phyloP scores from a whole-genome alignment of 257 asterid species.

The Rehmannia glutinosa region DNA sequence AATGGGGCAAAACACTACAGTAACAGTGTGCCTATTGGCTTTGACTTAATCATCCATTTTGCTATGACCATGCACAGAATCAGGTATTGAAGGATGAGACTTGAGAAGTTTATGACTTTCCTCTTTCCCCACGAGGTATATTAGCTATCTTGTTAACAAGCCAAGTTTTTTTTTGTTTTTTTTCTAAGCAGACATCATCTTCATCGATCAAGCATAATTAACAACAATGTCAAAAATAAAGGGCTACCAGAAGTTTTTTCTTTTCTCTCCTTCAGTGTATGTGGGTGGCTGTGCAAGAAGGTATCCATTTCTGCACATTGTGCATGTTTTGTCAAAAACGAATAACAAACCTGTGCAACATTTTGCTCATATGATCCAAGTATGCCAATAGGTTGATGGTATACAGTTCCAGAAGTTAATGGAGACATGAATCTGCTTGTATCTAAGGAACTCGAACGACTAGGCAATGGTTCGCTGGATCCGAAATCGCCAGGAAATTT shows the following conservation, averaged over 20 bases:
- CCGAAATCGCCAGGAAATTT: slow-evolving; percentile 77
- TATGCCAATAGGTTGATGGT: slow-evolving; percentile 83
- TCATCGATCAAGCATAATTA: background rate
- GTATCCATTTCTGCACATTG: slow-evolving; percentile 4
- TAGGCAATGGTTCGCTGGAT: slow-evolving; percentile 60
- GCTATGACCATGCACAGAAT: background rate
- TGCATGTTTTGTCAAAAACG: slow-evolving; percentile 12
- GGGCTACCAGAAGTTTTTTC: slow-evolving; percentile 5
- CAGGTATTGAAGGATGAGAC: background rate
- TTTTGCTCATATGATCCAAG: slow-evolving; percentile 94
- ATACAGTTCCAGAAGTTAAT: slow-evolving; percentile 69
- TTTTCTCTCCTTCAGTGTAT: background rate
- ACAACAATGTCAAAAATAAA: background rate
- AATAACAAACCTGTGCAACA: slow-evolving; percentile 71
- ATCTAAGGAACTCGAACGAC: slow-evolving; percentile 60
- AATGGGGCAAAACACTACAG: slow-evolving; percentile 1
- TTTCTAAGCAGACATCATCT: slow-evolving; percentile 6
- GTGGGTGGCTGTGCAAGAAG: slow-evolving; percentile 19
- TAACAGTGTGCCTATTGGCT: slow-evolving; percentile 11
- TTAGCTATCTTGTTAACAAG: slow-evolving; percentile 4
- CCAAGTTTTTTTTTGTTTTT: background rate
- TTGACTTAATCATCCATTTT: background rate
- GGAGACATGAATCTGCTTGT: slow-evolving; percentile 77
- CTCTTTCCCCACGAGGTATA: background rate
- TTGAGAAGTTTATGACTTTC: background rate